Conservation (phyloP, 2,329 filamentous ascomycete genomes). For the Exophiala dermatitidis region DNA sequence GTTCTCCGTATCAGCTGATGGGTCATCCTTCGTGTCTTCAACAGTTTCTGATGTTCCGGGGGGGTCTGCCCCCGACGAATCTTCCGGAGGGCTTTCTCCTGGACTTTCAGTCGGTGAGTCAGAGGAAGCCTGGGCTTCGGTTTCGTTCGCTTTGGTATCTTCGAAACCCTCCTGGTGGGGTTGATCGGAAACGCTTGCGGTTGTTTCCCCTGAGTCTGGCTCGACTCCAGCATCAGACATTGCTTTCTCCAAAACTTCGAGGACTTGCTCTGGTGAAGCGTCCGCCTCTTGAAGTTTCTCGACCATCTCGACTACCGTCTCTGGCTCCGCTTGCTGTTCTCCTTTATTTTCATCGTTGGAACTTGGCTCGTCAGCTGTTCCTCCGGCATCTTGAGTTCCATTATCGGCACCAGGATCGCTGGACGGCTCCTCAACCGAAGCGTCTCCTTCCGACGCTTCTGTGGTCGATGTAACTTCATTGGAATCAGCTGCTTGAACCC, state of each 20-base stretch:
- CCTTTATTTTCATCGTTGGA: constrained; percentile 16
- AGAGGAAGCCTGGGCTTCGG: neutral
- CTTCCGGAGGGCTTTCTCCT: neutral
- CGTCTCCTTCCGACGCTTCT: constrained; percentile 1
- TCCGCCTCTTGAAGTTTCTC: constrained; percentile 22
- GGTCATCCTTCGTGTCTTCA: constrained; percentile 23
- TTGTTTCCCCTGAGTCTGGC: constrained; percentile 9
- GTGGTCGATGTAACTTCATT: neutral
- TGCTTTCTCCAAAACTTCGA: constrained; percentile 21
- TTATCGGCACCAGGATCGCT: neutral
- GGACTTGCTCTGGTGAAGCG: constrained; percentile 15
- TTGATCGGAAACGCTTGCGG: neutral
- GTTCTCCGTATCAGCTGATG: constrained; percentile 13
- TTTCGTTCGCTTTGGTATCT: neutral
- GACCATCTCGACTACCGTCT: constrained; percentile 19
- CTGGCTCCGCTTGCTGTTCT: constrained; percentile 8
- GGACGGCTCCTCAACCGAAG: neutral
- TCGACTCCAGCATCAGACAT: constrained; percentile 26
- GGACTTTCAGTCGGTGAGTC: neutral
- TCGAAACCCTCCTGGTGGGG: neutral
- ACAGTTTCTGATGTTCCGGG: constrained; percentile 10
- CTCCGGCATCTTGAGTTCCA: neutral
- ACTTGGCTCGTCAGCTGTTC: constrained; percentile 1
- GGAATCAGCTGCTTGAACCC: neutral
- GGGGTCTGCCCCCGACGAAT: neutral